Evolutionary conservation across 768 basidiomycete species (phyloP), one percentile per base, ranked within the genome.

Genomic region (Austroboletus eburneus): DNA sequence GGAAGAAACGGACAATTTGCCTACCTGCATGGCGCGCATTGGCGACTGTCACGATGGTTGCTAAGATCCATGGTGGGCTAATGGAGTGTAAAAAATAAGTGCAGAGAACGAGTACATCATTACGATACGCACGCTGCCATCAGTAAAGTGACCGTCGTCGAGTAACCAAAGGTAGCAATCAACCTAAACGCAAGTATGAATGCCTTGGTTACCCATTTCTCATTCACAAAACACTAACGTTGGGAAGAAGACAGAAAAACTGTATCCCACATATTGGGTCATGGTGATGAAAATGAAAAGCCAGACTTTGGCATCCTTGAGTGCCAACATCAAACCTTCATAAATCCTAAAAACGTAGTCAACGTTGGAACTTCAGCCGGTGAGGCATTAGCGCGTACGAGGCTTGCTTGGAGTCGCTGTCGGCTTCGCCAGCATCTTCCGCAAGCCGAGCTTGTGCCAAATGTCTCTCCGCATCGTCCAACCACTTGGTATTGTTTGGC

Each of bases 341-440:
- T 57, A 52, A 9, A 59, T 4, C 20, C 60, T 61, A n/a, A 9
- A 22, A 25, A n/a, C 1, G 17, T 17, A 36, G 7, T 56, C 14
- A 8, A 16, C 14, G 33, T 42, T 17, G 1, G 13, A 20, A 13
- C 7, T 18, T 5, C 22, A n/a, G 27, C 5, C 12, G 12, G 27
- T 27, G 27, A 27, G 27, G 27, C 27, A 27, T 27, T 5, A 5
- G 27, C 27, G 27, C 27, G 12, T 27, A 27, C 27, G 27, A 27
- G 27, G 27, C 27, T 27, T 27, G 27, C 12, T 6, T 5, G 12
- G 73, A 74, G 52, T 85, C 83, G 53, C 73, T 63, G 52, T 85
- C 83, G 0, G 81, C 81, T 65, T 83, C 81, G 3, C 81, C 81
- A 10, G 77, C 80, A 56, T 85, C 82, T 55, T 85, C 83, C 0